Percentiles rank a stretch among this genome's conserved stretches.
phyloP scores from a whole-genome alignment of 106 monocot species.

The Triglochin maritima region DNA sequence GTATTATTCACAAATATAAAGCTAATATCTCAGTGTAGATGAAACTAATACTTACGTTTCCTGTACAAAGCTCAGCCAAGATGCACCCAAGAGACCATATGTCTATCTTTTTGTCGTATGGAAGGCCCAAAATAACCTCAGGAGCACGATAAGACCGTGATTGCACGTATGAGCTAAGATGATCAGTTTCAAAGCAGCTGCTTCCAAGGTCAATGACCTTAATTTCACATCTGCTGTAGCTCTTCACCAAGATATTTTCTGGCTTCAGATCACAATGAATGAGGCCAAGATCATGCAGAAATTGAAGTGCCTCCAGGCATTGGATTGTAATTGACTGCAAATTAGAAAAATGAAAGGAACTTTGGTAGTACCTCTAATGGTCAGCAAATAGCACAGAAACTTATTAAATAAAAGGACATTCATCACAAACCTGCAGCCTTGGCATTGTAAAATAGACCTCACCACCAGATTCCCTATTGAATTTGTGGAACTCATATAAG shows the following conservation, averaged over 20 bases:
- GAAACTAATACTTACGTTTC: constrained; percentile 59
- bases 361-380: neutral
- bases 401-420: neutral
- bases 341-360: neutral
- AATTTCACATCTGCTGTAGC: constrained; percentile 97
- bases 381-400: neutral
- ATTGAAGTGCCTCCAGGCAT: constrained; percentile 92
- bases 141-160: constrained; percentile 98
- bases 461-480: constrained; percentile 98
- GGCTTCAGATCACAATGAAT: constrained; percentile 99
- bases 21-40: too few relatives aligned
- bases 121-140: constrained; percentile 86
- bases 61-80: constrained; percentile 93
- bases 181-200: constrained; percentile 98
- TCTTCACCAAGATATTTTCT: constrained; percentile 97
- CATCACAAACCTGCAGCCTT: constrained; percentile 71
- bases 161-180: constrained; percentile 97
- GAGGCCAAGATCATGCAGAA: constrained; percentile 85
- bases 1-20: too few relatives aligned
- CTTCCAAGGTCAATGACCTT: constrained; percentile 99
- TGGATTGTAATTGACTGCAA: constrained; percentile 95
- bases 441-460: constrained; percentile 99
- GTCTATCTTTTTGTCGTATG: constrained; percentile 98
- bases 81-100: constrained; percentile 99
- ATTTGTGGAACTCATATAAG: constrained; percentile 99